Evolutionary conservation across 2,329 filamentous ascomycete genomes (phyloP), one percentile per base, ranked within the genome.

Genomic region (Trichoderma gracile): DNA sequence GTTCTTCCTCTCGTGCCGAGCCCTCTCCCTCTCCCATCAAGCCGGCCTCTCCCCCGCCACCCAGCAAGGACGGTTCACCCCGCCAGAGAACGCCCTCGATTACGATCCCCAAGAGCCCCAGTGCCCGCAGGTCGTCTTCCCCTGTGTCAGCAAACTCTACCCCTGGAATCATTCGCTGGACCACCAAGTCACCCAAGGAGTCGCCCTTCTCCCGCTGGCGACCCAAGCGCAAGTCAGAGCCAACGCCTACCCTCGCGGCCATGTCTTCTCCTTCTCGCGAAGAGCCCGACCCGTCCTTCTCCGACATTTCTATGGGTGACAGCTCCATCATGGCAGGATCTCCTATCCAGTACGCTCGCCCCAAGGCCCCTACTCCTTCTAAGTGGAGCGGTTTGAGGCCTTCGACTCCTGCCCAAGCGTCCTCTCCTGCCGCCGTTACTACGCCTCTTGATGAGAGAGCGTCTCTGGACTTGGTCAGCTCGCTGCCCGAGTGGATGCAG

Each of bases 1-100:
- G 65, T 8, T 42, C 68, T 4, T 69, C 65, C 45, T 69, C 70
- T 57, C 69, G 66, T 63, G 66, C 63, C 7, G 65, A 69, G 57
- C 69, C 72, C 6, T 76, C 75, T 38, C 69, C 72, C 6, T 76
- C 75, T 38, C 75, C 75, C 10, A 71, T 62, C 49, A 76, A 76
- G 67, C 71, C 73, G 3, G 69, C 69, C 19, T 63, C 67, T 1
- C 73, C 73, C 3, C 72, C 73, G 9, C 71, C 75, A 2, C 71
- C 72, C 4, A 61, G 72, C 6, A 68, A 63, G 27, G 67, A 60
- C 17, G 61, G 65, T n/a, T 43, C 25, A 17, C 15, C 30, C 33
- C 21, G 30, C 19, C 27, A 30, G 12, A 33, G 45, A 43, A 59
- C 46, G 14, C 19, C 54, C 21, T 30, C 64, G 10, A 63, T 53